Conservation (phyloP, 129 eudicot genomes). For the Escallonia rubra region DNA sequence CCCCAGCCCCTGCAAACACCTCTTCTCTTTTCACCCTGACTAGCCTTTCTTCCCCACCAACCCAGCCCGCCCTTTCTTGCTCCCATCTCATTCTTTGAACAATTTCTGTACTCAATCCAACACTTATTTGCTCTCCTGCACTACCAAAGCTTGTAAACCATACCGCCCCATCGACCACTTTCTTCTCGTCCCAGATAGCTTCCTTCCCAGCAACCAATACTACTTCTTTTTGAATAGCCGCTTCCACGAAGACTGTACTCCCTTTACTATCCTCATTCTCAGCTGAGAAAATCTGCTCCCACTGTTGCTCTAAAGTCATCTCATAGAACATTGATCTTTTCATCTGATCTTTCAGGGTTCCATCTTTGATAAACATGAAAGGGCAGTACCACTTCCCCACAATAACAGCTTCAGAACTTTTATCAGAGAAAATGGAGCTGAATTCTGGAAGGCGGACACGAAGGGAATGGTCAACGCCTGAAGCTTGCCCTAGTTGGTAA, state of each 20-base stretch:
- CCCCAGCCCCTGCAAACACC: conserved; percentile 29
- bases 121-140: conserved; percentile 4
- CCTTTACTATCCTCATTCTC: conserved; percentile 22
- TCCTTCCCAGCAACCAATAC: conserved; percentile 32
- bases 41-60: conserved; percentile 23
- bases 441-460: conserved; percentile 50
- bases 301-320: conserved; percentile 47
- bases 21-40: conserved; percentile 31
- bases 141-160: conserved; percentile 25
- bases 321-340: conserved; percentile 49
- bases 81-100: conserved; percentile 46
- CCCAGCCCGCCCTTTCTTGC: conserved; percentile 33
- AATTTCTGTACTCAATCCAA: conserved; percentile 30
- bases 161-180: conserved; percentile 19
- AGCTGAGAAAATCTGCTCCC: conserved; percentile 46
- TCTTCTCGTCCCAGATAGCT: conserved; percentile 37
- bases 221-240: conserved; percentile 27
- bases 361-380: conserved; percentile 66
- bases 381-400: conserved; percentile 88
- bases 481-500: conserved; percentile 38
- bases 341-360: conserved; percentile 31
- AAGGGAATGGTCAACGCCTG: conserved; percentile 38
- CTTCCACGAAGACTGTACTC: conserved; percentile 19
- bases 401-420: conserved; percentile 25
- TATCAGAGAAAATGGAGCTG: conserved; percentile 19